Percentiles rank a stretch among this genome's conserved stretches.
These are phyloP conservation scores for Didymella glomerata DNA, from an alignment of 2,329 filamentous ascomycete genomes.

Conservation along the genomic window DNA sequence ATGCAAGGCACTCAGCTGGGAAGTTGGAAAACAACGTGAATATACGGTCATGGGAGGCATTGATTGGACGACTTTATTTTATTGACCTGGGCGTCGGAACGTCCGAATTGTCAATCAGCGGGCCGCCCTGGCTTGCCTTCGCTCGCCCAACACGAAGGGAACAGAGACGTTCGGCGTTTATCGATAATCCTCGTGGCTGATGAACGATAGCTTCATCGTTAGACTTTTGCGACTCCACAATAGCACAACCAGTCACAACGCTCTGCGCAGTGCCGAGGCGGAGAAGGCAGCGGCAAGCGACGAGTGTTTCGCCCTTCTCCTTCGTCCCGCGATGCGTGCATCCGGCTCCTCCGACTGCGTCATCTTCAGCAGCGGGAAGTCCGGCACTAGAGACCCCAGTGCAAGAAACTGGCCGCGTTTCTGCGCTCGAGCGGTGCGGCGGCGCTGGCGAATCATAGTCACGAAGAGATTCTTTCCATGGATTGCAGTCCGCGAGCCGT, in stretches of 20 bases:
- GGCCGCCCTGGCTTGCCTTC: constrained; percentile 28
- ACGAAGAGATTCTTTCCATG: constrained; percentile 26
- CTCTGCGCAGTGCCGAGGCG: constrained; percentile 30
- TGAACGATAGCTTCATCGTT: constrained; percentile 12
- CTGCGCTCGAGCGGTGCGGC: constrained; percentile 20
- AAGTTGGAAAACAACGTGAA: constrained; percentile 24
- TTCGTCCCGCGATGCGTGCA: constrained; percentile 31
- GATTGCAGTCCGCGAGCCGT: constrained; percentile 28
- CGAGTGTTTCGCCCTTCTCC: constrained; percentile 36
- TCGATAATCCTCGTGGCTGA: constrained; percentile 22
- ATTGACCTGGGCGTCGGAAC: constrained; percentile 36
- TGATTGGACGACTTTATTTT: constrained; percentile 38
- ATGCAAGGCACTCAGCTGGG: constrained; percentile 47
- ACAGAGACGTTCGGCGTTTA: constrained; percentile 27
- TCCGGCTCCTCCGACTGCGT: constrained; percentile 44
- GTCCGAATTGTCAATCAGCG: constrained; percentile 36
- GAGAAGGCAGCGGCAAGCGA: constrained; percentile 22
- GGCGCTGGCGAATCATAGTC: constrained; percentile 36
- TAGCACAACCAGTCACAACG: constrained; percentile 24
- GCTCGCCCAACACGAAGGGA: constrained; percentile 21
- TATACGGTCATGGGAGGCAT: constrained; percentile 14
- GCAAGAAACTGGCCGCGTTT: constrained; percentile 26
- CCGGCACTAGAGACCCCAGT: constrained; percentile 38
- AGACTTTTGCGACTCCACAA: constrained; percentile 15
- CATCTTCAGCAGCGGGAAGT: constrained; percentile 38